These are phyloP conservation scores for Aspergillus flavus DNA, from an alignment of 2,329 filamentous ascomycete genomes.

Conservation along the genomic window DNA sequence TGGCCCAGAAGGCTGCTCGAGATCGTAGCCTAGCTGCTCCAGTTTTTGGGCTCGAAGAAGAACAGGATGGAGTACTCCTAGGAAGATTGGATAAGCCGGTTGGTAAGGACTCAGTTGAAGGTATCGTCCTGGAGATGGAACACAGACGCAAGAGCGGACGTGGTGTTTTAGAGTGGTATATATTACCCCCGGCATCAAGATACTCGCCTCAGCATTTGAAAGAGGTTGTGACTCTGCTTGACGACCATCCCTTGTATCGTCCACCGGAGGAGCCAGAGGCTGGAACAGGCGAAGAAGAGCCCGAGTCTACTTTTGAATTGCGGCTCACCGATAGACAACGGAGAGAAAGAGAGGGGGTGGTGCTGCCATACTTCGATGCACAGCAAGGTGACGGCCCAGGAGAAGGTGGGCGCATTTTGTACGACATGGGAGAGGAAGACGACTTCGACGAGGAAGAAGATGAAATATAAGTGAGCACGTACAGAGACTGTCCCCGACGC, in stretches of 20 bases:
- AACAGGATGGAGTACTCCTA: constrained; percentile 75
- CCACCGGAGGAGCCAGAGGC: constrained; percentile 46
- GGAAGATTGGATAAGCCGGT: constrained; percentile 54
- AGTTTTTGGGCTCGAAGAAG: constrained; percentile 75
- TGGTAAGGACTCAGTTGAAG: constrained; percentile 50
- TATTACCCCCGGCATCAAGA: constrained; percentile 53
- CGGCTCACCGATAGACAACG: constrained; percentile 89
- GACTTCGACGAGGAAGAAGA: constrained; percentile 97
- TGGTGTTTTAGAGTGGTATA: constrained; percentile 71
- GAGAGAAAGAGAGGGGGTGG: constrained; percentile 81
- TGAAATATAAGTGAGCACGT: constrained; percentile 65
- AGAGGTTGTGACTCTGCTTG: constrained; percentile 64
- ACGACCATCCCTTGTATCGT: constrained; percentile 74
- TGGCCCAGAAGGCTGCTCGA: constrained; percentile 72
- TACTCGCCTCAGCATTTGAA: constrained; percentile 50
- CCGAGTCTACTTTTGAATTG: constrained; percentile 80
- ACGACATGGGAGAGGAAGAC: constrained; percentile 95
- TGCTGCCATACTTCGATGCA: constrained; percentile 95
- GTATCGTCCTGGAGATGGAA: constrained; percentile 80
- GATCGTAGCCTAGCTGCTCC: constrained; percentile 76
- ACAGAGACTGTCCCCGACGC: neutral
- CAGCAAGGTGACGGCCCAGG: constrained; percentile 73
- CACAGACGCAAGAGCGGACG: constrained; percentile 81
- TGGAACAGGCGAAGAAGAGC: constrained; percentile 55
- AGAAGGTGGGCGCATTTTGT: constrained; percentile 89